Percentiles rank a stretch among this genome's conserved stretches.
Conservation (phyloP, 192 early-diverging fungal genomes). For the Geranomyces michiganensis region DNA sequence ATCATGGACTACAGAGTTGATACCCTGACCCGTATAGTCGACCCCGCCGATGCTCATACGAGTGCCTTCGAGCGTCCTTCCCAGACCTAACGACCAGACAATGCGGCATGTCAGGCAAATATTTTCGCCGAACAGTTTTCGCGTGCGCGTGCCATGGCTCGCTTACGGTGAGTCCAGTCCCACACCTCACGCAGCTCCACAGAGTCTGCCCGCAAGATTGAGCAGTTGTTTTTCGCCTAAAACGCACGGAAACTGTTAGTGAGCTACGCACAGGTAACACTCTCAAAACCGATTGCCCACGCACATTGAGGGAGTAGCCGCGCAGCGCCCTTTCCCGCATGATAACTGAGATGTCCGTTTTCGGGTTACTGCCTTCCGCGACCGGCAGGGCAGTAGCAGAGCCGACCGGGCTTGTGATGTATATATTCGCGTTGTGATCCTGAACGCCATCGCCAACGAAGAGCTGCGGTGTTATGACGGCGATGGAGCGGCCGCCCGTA, state of each 20-base stretch:
- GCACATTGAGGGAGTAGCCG: constrained; percentile 81
- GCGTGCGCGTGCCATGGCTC: no score
- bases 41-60: constrained; percentile 22
- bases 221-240: constrained; percentile 20
- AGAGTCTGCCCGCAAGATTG: constrained; percentile 21
- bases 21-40: constrained; percentile 37
- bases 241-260: no score
- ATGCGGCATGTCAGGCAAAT: no score
- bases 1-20: constrained; percentile 39
- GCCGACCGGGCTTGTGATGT: neutral
- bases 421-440: neutral
- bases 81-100: neutral
- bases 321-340: constrained; percentile 76
- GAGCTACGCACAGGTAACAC: no score
- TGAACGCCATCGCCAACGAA: neutral
- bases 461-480: constrained; percentile 9
- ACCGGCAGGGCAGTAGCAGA: neutral
- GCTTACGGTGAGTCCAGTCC: constrained; percentile 19
- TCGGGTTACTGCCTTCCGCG: neutral
- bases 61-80: constrained; percentile 3
- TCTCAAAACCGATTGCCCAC: neutral
- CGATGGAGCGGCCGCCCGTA: constrained; percentile 5
- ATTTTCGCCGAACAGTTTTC: no score
- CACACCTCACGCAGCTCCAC: constrained; percentile 28
- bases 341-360: constrained; percentile 73